These are phyloP conservation scores for Ceratocystis smalleyi DNA, from an alignment of 2,329 filamentous ascomycete species.

Conservation along the genomic window DNA sequence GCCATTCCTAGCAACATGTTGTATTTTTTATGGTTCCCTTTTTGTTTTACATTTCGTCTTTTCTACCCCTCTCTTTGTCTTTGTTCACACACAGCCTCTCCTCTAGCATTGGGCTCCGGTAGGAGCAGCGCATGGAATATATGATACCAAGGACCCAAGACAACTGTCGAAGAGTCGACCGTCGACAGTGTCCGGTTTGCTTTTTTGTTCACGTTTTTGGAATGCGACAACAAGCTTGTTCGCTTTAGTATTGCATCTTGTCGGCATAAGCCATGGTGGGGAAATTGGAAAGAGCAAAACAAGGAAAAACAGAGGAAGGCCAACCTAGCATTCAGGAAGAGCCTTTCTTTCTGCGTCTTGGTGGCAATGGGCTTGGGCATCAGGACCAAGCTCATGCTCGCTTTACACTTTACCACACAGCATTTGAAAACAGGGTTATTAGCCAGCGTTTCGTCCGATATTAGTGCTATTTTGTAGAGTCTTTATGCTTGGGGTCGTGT, in stretches of 20 bases:
- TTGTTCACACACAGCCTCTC: background rate
- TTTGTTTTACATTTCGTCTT: background rate
- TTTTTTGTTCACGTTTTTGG: slow-evolving; percentile 5
- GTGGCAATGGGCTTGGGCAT: background rate
- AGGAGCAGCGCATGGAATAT: slow-evolving; percentile 7
- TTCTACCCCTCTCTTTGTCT: background rate
- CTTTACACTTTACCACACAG: background rate
- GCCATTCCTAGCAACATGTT: background rate
- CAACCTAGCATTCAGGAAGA: background rate
- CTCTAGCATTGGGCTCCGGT: slow-evolving; percentile 8
- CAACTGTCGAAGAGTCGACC: slow-evolving; percentile 3
- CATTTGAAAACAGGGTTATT: background rate
- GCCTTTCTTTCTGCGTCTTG: background rate
- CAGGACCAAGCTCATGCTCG: background rate
- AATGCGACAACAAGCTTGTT: background rate
- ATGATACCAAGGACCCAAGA: slow-evolving; percentile 13
- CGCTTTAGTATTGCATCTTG: background rate
- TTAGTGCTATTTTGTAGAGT: background rate
- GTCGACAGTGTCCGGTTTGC: slow-evolving; percentile 13
- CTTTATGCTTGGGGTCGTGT: background rate
- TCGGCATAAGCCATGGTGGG: background rate
- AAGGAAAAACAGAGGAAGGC: background rate
- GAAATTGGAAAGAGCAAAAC: background rate
- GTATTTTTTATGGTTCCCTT: background rate
- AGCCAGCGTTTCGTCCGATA: background rate